Percentiles rank a stretch among this genome's conserved stretches.
Conservation (phyloP, 352 stramenopile genomes). For the Thalassiosira ordinaria region DNA sequence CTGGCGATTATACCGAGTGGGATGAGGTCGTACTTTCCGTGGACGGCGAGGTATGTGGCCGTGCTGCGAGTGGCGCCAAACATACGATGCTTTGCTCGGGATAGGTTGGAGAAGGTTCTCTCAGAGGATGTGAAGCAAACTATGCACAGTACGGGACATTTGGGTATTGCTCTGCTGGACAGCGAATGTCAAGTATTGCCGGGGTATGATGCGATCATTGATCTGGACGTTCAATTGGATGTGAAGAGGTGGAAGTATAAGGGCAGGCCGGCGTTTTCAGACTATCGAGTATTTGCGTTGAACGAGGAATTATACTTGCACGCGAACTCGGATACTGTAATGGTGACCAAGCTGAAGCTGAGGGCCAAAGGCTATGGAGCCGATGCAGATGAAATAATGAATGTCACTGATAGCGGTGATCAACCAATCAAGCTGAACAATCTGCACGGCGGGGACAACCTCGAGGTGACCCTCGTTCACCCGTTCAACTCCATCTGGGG, state of each 20-base stretch:
- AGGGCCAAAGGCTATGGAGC: background rate
- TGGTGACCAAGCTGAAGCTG: background rate
- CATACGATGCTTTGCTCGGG: background rate
- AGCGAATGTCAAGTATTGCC: background rate
- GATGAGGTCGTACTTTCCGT: background rate
- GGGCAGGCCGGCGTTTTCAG: conserved; percentile 1
- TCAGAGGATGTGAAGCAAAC: background rate
- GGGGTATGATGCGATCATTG: background rate
- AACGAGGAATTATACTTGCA: conserved; percentile 15
- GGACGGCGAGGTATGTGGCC: background rate
- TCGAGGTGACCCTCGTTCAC: background rate
- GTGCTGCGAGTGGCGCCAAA: background rate
- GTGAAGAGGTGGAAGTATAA: background rate
- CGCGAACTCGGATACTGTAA: background rate
- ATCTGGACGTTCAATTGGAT: background rate
- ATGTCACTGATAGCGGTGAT: background rate
- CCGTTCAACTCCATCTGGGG: background rate
- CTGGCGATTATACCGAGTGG: conserved; percentile 3
- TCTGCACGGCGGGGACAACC: background rate
- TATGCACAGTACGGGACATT: conserved; percentile 15
- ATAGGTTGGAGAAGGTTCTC: background rate
- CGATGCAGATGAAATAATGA: background rate
- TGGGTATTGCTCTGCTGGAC: conserved; percentile 25
- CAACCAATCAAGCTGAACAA: background rate
- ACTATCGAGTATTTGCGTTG: conserved; percentile 28